phyloP scores from a whole-genome alignment of 495 filamentous ascomycete species.

The Hypoxylon subgilvum region DNA sequence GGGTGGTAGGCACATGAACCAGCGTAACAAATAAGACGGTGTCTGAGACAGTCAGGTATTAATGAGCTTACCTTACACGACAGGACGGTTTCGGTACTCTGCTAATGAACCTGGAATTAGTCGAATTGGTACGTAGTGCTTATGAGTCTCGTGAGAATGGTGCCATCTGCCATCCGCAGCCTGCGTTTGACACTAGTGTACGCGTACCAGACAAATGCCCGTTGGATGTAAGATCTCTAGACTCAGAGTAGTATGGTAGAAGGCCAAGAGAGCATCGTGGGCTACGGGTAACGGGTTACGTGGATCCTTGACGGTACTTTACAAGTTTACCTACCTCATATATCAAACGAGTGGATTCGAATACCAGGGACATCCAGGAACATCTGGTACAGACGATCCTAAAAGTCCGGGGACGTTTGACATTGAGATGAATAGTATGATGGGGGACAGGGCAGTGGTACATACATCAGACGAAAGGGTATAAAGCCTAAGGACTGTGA shows the following conservation, averaged over 20 bases:
- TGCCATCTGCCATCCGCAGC: slow-evolving; percentile 24
- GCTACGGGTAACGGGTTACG: too few species aligned
- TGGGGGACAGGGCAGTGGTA: background rate
- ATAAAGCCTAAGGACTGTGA: slow-evolving; percentile 1
- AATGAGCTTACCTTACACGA: slow-evolving; percentile 26
- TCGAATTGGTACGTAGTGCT: slow-evolving; percentile 30
- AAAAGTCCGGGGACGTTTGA: slow-evolving; percentile 31
- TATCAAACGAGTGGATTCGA: slow-evolving; percentile 15
- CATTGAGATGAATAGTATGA: slow-evolving; percentile 22
- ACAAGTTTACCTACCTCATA: too few species aligned
- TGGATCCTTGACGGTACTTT: slow-evolving; percentile 24
- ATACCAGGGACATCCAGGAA: slow-evolving; percentile 23
- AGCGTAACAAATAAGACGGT: slow-evolving; percentile 13
- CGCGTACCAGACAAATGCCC: slow-evolving; percentile 1
- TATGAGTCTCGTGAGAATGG: slow-evolving; percentile 29
- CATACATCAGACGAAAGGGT: slow-evolving; percentile 16
- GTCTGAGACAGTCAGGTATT: slow-evolving; percentile 5
- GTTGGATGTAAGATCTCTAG: slow-evolving; percentile 2
- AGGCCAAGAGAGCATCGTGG: slow-evolving; percentile 23
- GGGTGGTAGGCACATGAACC: background rate
- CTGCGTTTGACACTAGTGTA: slow-evolving; percentile 16
- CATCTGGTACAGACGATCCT: slow-evolving; percentile 38
- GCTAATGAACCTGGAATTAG: slow-evolving; percentile 31
- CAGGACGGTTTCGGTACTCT: slow-evolving; percentile 39
- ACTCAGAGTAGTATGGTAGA: too few species aligned